Percentiles rank a stretch among this genome's conserved stretches.
Evolutionary conservation across 352 stramenopile species (phyloP).

Genomic region (Peronospora belbahrii): DNA sequence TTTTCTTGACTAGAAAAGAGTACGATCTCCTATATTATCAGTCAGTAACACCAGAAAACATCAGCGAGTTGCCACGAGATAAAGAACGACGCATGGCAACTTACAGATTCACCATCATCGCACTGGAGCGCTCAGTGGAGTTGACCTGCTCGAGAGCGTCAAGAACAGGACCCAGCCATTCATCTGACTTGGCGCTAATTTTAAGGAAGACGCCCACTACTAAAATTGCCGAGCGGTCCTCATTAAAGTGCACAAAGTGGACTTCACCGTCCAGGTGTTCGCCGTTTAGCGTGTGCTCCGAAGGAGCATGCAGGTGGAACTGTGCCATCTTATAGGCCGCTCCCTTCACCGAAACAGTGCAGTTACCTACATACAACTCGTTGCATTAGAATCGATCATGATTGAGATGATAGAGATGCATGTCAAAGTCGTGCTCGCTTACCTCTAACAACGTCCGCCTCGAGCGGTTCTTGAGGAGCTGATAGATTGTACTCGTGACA

Average conservation of each 20-base stretch:
- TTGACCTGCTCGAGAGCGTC: conserved; percentile 11
- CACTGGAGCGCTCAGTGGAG: neutral
- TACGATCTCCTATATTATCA: conserved; percentile 24
- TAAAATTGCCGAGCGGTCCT: conserved; percentile 20
- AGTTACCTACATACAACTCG: neutral
- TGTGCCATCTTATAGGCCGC: conserved; percentile 22
- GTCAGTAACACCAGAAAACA: neutral
- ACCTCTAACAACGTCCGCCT: neutral
- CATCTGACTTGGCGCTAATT: conserved; percentile 16
- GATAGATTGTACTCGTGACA: conserved; percentile 20
- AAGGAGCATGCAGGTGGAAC: conserved; percentile 38
- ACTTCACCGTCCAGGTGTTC: conserved; percentile 30
- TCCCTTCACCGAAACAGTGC: conserved; percentile 7
- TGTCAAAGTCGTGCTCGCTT: neutral
- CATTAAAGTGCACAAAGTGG: conserved; percentile 42
- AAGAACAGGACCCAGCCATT: conserved; percentile 8
- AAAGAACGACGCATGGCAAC: neutral
- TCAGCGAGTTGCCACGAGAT: neutral
- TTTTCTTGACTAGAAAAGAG: conserved; percentile 34
- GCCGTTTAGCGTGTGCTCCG: conserved; percentile 40
- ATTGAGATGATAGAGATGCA: neutral
- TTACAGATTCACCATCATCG: conserved; percentile 14
- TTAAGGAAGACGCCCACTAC: conserved; percentile 33
- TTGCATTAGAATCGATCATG: neutral
- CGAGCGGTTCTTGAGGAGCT: neutral